Evolutionary conservation across 345 rosid species (phyloP).

Genomic region (Populus davidiana): DNA sequence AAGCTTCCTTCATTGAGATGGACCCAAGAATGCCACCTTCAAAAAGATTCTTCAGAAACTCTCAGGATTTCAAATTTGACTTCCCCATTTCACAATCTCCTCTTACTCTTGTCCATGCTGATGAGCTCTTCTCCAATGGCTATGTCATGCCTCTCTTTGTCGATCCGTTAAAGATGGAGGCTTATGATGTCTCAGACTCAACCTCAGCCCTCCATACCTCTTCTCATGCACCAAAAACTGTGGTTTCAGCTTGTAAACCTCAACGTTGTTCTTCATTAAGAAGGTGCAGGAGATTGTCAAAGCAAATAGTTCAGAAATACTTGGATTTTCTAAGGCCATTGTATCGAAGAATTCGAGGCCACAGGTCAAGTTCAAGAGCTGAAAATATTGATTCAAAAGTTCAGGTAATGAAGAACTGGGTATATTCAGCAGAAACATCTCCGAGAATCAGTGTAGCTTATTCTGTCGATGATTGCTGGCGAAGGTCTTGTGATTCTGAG

Average conservation of each 20-base stretch:
- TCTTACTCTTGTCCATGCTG: conserved; percentile 65
- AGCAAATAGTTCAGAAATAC: conserved; percentile 57
- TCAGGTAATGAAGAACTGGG: conserved; percentile 39
- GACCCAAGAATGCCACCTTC: conserved; percentile 93
- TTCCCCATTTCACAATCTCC: conserved; percentile 58
- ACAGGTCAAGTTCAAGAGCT: conserved; percentile 35
- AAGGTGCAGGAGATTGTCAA: conserved; percentile 56
- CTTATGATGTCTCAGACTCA: conserved; percentile 28
- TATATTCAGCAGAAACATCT: conserved; percentile 56
- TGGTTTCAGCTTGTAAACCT: conserved; percentile 21
- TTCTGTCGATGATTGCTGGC: conserved; percentile 55
- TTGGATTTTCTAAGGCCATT: conserved; percentile 68
- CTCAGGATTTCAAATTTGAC: conserved; percentile 79
- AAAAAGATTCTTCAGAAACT: conserved; percentile 61
- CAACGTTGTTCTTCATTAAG: conserved; percentile 40
- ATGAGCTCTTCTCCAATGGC: conserved; percentile 80
- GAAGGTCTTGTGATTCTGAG: conserved; percentile 79
- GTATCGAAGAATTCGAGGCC: conserved; percentile 48
- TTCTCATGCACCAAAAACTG: conserved; percentile 25
- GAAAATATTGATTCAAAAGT: conserved; percentile 35
- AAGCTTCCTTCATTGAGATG: conserved; percentile 89
- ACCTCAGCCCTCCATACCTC: conserved; percentile 25
- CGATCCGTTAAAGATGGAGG: conserved; percentile 41
- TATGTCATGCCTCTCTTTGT: conserved; percentile 62
- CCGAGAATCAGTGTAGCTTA: conserved; percentile 66